Evolutionary conservation across 768 basidiomycete species (phyloP), one percentile per base, ranked within the genome.

Genomic region (Collybia sordida): DNA sequence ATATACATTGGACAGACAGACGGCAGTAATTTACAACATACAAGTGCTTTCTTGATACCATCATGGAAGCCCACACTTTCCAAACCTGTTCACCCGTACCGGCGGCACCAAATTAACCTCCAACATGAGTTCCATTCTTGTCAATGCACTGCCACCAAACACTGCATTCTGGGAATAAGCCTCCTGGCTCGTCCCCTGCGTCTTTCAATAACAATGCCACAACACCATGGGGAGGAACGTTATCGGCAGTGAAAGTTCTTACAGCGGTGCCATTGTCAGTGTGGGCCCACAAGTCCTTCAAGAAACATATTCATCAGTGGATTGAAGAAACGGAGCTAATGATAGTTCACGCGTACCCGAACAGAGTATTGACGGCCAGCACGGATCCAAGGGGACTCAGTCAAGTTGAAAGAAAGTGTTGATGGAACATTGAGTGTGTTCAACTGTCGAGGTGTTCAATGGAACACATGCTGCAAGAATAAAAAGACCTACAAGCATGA

Each of bases 221-320:
- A 21, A 88, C 85, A 3, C 86, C 87, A 51, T 89, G 87, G 6
- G 83, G 58, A 3, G 86, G 85, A 7, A 88, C 83, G 17, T 64
- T 66, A 6, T 67, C 42, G 4, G 69, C 74, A 3, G 78, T 80
- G 57, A 86, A 73, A 61, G 78, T 82, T 15, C 86, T 75, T 18
- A 82, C 71, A 1, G 79, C 80, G 0, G 82, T 88, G 2, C 84
- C 85, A 55, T 86, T 88, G 56, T 85, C 70, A 18, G 83, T 86
- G 61, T 88, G 86, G 3, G 79, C 62, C 87, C 87, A 89, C 2
- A 88, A 70, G 57, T 89, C 87, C 83, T 88, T 25, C 23, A 28
- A 31, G 31, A 12, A n/a, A 51, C 31, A 4, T 12, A 11, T 14
- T 11, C 31, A 31, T 31, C 11, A 31, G 31, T 3, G 14, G 9